Base-by-base conservation (phyloP, 1,139 yeast species). In the Geotrichum aggregatum region DNA sequence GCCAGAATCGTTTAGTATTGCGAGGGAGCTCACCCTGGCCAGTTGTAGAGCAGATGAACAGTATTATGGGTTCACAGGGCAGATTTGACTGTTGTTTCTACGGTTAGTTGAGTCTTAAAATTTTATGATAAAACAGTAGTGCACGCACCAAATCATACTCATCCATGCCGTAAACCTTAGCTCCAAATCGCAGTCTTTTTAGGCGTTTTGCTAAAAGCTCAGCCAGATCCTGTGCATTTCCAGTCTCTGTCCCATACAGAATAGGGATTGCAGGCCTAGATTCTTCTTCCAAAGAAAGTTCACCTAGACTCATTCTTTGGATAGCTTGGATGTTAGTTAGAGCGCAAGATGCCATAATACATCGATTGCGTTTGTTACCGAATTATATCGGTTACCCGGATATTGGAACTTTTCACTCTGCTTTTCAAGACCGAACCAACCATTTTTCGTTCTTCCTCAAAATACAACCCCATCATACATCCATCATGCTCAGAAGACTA, bases 11-110 rank as follows among this genome's bases (percentile, higher is more conserved):
- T 57, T 76, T 73, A 1, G 86, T 84, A 64, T 88, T 87, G 47
- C 86, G 69, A 0, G 99, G 98, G 31, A 92, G 68, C 59, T 86
- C 97, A 16, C 99, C 99, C 67, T 92, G 98, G 3, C 98, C 98
- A 0, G 96, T 85, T 0, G 99, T 92, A 1, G 97, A 83, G 63
- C 95, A 85, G 4, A 92, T 66, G 1, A 91, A 72, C 3, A 91
- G 75, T 43, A 88, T 72, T 44, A 76, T 72, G 36, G 71, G 65
- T 40, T 78, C 77, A 46, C 75, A 76, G 19, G 77, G 75, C 49
- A 79, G 71, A 54, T 72, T 43, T 28, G 45, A 3, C 47, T 43
- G 31, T 10, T 13, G 16, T 11, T 14, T n/a, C n/a, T n/a, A n/a
- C n/a, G n/a, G 18, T 30, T 34, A 13, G 46, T 44, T 73, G 61